Conservation (phyloP, 345 rosid species). For the Eutrema yunnanense region DNA sequence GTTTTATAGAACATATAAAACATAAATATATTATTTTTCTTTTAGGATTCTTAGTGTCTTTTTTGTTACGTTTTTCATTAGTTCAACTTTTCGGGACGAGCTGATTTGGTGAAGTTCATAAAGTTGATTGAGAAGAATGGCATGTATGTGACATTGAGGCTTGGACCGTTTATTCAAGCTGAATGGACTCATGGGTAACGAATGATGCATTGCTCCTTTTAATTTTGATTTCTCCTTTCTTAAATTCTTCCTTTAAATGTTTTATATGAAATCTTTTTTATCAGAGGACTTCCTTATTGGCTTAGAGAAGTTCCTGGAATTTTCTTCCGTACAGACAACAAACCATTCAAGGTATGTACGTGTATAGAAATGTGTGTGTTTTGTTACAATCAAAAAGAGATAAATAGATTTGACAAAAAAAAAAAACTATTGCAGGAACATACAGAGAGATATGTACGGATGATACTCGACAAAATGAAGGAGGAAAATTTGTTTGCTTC, state of each 20-base stretch:
- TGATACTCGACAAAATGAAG: slow-evolving; percentile 41
- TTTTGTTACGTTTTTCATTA: slow-evolving; percentile 8
- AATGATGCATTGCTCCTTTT: not conserved
- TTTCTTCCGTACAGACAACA: slow-evolving; percentile 67
- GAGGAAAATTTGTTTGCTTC: slow-evolving; percentile 54
- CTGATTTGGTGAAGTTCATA: slow-evolving; percentile 74
- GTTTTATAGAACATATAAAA: not conserved
- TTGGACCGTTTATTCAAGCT: slow-evolving; percentile 94
- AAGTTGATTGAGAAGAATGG: slow-evolving; percentile 51
- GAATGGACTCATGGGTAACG: slow-evolving; percentile 97
- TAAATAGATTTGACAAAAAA: not conserved
- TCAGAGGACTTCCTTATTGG: slow-evolving; percentile 93
- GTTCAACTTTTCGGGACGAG: slow-evolving; percentile 64
- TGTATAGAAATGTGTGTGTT: not conserved
- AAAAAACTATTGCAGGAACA: slow-evolving; percentile 34
- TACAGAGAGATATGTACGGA: slow-evolving; percentile 50
- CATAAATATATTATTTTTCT: not conserved
- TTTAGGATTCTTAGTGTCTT: not conserved
- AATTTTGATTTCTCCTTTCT: not conserved
- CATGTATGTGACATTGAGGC: slow-evolving; percentile 58
- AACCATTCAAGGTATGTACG: slow-evolving; percentile 66
- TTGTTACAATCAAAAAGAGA: not conserved
- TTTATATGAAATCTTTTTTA: not conserved
- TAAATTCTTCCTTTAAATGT: not conserved
- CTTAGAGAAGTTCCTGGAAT: slow-evolving; percentile 66